Conservation (phyloP, 106 monocot genomes). For the Amphibolis antarctica region DNA sequence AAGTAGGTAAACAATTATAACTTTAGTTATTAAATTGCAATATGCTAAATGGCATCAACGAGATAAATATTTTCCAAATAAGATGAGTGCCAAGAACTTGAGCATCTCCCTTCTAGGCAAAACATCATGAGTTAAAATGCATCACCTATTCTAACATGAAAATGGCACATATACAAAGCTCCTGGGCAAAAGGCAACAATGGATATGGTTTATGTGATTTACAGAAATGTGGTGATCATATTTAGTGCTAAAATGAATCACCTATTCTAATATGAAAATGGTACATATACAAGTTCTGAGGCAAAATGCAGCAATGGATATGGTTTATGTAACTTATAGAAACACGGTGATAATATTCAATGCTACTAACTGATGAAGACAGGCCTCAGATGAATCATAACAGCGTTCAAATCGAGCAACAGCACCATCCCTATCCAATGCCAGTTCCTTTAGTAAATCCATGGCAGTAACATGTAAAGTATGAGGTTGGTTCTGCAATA, state of each 20-base stretch:
- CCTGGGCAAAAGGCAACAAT: background rate
- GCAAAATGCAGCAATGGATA: background rate
- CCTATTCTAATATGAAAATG: background rate
- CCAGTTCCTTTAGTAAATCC: conserved; percentile 39
- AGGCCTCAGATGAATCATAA: conserved; percentile 32
- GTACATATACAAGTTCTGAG: background rate
- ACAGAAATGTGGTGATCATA: too few species aligned
- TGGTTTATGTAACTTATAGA: background rate
- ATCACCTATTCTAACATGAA: background rate
- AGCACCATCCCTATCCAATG: conserved; percentile 31
- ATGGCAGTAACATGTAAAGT: conserved; percentile 32
- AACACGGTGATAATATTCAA: too few species aligned
- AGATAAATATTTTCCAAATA: too few species aligned
- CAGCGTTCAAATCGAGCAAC: conserved; percentile 34
- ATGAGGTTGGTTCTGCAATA: conserved; percentile 51
- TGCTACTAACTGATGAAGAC: conserved; percentile 44
- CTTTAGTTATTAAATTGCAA: too few species aligned
- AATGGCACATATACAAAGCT: background rate
- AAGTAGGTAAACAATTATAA: too few species aligned
- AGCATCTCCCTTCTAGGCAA: too few species aligned
- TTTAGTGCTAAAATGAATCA: background rate
- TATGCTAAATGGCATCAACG: too few species aligned
- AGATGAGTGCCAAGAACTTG: too few species aligned
- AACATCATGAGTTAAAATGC: too few species aligned
- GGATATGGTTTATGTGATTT: background rate